A percentile compares a stretch with the other conserved stretches of the same genome.
These are phyloP conservation scores for Aspergillus indologenus DNA, from an alignment of 495 filamentous ascomycete genomes.

Conservation along the genomic window DNA sequence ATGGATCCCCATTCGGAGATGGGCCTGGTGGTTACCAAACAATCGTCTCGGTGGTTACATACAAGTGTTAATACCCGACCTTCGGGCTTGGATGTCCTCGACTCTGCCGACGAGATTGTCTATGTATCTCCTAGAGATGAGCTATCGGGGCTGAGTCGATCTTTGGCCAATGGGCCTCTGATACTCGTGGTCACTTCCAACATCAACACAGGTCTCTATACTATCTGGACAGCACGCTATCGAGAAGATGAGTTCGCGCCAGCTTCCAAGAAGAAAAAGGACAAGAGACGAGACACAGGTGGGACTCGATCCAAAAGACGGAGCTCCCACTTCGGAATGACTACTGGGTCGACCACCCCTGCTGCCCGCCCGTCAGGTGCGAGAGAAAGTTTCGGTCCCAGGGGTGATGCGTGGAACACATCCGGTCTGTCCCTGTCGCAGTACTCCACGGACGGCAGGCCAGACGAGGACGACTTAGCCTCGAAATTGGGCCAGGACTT, in stretches of 20 bases:
- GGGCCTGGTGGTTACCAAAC: slow-evolving; percentile 69
- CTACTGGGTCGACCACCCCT: slow-evolving; percentile 79
- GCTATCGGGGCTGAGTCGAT: slow-evolving; percentile 28
- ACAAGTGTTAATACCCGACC: slow-evolving; percentile 29
- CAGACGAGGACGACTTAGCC: slow-evolving; percentile 57
- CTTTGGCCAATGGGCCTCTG: slow-evolving; percentile 40
- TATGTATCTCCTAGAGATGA: slow-evolving; percentile 67
- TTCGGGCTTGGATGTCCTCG: slow-evolving; percentile 51
- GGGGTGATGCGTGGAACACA: slow-evolving; percentile 34
- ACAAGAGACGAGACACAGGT: slow-evolving; percentile 46
- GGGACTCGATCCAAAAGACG: slow-evolving; percentile 65
- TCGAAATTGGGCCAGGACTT: slow-evolving; percentile 77
- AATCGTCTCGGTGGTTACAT: slow-evolving; percentile 34
- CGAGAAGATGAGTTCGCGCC: slow-evolving; percentile 54
- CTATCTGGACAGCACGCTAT: slow-evolving; percentile 74
- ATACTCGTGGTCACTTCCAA: slow-evolving; percentile 82
- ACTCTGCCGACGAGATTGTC: slow-evolving; percentile 72
- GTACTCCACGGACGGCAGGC: slow-evolving; percentile 28
- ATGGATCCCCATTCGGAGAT: slow-evolving; percentile 85
- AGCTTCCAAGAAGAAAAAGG: slow-evolving; percentile 46
- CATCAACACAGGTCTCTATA: slow-evolving; percentile 65
- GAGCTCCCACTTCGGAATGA: slow-evolving; percentile 80
- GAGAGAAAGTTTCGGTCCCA: slow-evolving; percentile 57
- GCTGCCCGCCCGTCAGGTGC: slow-evolving; percentile 45
- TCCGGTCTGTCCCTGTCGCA: slow-evolving; percentile 41